These are phyloP conservation scores for Syncephalastrum monosporum DNA, from an alignment of 371 early-diverging fungal species.

Conservation along the genomic window DNA sequence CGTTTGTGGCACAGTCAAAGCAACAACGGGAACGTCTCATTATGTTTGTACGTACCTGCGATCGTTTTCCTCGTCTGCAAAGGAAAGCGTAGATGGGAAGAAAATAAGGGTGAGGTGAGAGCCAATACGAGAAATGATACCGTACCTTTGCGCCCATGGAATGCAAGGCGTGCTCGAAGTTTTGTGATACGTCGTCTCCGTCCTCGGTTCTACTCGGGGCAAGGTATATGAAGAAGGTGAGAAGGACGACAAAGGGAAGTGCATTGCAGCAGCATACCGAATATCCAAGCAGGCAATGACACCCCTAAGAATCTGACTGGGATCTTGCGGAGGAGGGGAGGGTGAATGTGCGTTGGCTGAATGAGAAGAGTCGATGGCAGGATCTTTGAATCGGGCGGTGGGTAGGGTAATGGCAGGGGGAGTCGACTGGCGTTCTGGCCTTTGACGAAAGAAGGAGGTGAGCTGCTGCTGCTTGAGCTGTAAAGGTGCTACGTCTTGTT, in stretches of 20 bases:
- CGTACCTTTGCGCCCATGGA: constrained; percentile 49
- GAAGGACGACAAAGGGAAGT: no score
- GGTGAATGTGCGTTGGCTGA: no score
- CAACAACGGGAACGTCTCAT: constrained; percentile 27
- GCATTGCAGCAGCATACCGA: constrained; percentile 20
- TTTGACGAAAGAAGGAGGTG: no score
- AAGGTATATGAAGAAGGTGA: background rate
- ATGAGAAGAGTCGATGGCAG: no score
- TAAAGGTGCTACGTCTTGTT: no score
- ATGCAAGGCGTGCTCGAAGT: constrained; percentile 41
- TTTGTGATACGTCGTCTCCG: constrained; percentile 47
- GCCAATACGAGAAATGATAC: background rate
- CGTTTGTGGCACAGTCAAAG: constrained; percentile 9
- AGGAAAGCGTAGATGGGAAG: no score
- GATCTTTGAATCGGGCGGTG: no score
- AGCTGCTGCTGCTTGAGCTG: no score
- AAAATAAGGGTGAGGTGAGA: background rate
- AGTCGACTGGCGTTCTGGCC: no score
- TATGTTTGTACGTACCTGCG: background rate
- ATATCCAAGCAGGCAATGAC: constrained; percentile 46
- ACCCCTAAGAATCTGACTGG: constrained; percentile 31
- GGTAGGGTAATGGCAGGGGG: no score
- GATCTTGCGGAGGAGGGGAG: constrained; percentile 1
- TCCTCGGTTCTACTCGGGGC: constrained; percentile 38
- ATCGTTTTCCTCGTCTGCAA: background rate